phyloP scores from a whole-genome alignment of 2,329 filamentous ascomycete genomes.

The Sclerotinia spermophila region DNA sequence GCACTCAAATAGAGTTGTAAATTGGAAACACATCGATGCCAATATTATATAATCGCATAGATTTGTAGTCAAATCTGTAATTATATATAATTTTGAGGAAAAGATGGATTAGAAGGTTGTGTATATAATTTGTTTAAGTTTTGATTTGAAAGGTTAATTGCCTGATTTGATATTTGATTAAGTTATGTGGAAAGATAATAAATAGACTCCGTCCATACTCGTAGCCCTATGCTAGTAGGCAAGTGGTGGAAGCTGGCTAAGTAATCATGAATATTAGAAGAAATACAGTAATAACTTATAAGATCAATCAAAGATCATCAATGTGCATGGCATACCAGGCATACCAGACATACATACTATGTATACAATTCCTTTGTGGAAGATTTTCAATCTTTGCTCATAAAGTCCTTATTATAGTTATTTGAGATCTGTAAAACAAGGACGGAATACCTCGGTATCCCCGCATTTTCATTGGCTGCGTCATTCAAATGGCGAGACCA shows the following conservation, averaged over 20 bases:
- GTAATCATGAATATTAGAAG: not conserved
- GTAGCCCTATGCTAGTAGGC: too few species aligned
- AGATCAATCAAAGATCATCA: not conserved
- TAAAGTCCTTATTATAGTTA: too few species aligned
- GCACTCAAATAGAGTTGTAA: not conserved
- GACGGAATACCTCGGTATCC: not conserved
- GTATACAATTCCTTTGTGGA: slow-evolving; percentile 1
- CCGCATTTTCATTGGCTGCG: not conserved
- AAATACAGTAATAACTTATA: too few species aligned
- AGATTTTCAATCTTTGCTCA: not conserved
- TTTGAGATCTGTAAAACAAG: not conserved
- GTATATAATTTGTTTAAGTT: not conserved
- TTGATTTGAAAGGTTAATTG: not conserved
- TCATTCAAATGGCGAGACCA: not conserved
- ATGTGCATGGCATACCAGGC: not conserved
- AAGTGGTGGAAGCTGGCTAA: not conserved
- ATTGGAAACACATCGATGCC: not conserved
- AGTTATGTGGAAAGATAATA: too few species aligned
- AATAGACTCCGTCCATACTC: too few species aligned
- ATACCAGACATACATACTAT: too few species aligned
- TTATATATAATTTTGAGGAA: too few species aligned
- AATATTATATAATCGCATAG: not conserved
- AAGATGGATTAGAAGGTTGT: too few species aligned
- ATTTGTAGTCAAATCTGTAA: too few species aligned
- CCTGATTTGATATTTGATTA: not conserved